These are phyloP conservation scores for Diplocarpon rosae DNA, from an alignment of 2,329 filamentous ascomycete species.

Conservation along the genomic window DNA sequence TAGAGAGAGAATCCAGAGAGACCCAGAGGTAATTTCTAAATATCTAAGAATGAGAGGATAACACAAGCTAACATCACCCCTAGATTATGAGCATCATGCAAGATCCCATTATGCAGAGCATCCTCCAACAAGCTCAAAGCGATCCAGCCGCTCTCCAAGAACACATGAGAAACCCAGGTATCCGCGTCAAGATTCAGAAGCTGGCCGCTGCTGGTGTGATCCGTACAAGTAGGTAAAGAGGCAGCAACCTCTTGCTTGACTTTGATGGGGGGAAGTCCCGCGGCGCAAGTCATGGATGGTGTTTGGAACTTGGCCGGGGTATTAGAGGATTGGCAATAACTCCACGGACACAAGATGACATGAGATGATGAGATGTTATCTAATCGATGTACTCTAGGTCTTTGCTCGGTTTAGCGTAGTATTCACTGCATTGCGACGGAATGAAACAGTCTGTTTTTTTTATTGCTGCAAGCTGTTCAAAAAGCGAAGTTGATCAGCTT, in stretches of 20 bases:
- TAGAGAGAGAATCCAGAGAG: conserved; percentile 75
- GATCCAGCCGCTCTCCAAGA: conserved; percentile 89
- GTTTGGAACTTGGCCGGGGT: background rate
- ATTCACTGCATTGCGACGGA: conserved; percentile 10
- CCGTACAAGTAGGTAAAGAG: conserved; percentile 46
- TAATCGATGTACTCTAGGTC: conserved; percentile 16
- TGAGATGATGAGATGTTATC: conserved; percentile 1
- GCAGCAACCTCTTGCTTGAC: background rate
- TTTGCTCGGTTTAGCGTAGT: conserved; percentile 16
- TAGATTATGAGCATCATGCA: conserved; percentile 81
- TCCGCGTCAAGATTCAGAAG: conserved; percentile 74
- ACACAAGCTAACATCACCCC: conserved; percentile 10
- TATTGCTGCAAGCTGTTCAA: too few relatives aligned
- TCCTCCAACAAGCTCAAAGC: conserved; percentile 89
- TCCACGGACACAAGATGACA: background rate
- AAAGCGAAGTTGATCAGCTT: too few relatives aligned
- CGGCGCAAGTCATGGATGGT: background rate
- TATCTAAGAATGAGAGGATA: background rate
- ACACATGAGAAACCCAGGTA: conserved; percentile 87
- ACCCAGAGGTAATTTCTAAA: conserved; percentile 62
- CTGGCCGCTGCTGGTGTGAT: conserved; percentile 64
- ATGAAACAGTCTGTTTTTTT: too few relatives aligned
- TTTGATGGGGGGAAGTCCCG: background rate
- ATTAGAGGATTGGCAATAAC: background rate
- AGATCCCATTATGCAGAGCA: conserved; percentile 96